Evolutionary conservation across 2,329 filamentous ascomycete genomes (phyloP).

Genomic region (Trichoderma endophyticum): DNA sequence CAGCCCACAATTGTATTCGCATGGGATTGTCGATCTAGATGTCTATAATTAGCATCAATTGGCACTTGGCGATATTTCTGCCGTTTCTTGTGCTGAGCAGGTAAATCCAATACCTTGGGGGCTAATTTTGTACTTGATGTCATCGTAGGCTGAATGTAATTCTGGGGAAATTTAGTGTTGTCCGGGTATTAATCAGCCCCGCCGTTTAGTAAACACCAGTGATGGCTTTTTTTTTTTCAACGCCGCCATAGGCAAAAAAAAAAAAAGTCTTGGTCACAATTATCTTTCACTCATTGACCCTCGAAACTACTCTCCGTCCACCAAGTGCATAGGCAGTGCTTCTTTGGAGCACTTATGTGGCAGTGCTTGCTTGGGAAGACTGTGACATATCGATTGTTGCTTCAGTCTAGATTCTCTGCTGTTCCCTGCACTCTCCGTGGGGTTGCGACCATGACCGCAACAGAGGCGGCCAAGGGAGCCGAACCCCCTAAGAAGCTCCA

Average conservation of each 20-base stretch:
- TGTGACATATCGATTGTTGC: background rate
- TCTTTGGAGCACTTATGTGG: constrained; percentile 9
- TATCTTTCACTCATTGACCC: background rate
- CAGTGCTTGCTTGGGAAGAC: background rate
- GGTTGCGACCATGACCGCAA: constrained; percentile 33
- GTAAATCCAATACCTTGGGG: background rate
- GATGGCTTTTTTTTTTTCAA: background rate
- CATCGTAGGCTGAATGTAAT: background rate
- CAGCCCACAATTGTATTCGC: background rate
- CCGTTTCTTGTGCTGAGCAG: background rate
- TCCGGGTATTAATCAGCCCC: background rate
- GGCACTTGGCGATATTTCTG: background rate
- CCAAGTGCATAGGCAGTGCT: background rate
- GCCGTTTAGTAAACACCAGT: background rate
- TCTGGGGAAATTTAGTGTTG: background rate
- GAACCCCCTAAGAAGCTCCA: constrained; percentile 57
- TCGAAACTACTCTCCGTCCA: background rate
- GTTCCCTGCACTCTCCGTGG: constrained; percentile 17
- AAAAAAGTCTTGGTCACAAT: background rate
- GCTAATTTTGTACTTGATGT: background rate
- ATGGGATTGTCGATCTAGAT: background rate
- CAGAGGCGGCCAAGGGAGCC: constrained; percentile 23
- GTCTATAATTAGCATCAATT: background rate
- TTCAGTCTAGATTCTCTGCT: background rate
- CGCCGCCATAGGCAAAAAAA: background rate